Base-by-base conservation (phyloP, 2,329 filamentous ascomycete genomes). In the Alternaria sp. region DNA sequence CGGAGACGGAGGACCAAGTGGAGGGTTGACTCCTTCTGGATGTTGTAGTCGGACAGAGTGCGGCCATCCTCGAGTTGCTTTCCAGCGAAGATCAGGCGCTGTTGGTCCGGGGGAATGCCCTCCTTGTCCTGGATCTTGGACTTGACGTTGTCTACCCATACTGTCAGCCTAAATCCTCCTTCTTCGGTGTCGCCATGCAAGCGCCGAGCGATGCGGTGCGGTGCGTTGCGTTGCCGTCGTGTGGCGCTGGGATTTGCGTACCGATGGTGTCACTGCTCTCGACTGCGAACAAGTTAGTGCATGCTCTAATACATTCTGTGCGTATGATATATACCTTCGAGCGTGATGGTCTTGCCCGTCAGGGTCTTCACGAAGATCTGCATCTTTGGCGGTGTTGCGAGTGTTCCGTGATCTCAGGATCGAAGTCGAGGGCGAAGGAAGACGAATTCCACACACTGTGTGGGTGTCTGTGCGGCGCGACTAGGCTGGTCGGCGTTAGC, bases 121-220 rank as follows among this genome's bases (percentile, higher is more conserved):
- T 97, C 94, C 91, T 97, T 97, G 86, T 97, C 94, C 87, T 97
- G 94, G 84, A 98, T 97, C 91, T 97, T 97, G 87, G 90, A 91
- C 91, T 98, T 98, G 85, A 98, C 94, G 89, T 97, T 98, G 90
- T 98, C 94, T 75, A 46, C 49, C 51, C 44, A 8, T 47, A 20
- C 48, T 61, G 66, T 75, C 61, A 76, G 69, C 65, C 55, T 47
- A 54, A 28, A 32, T 41, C 41, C 57, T 38, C 52, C 54, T 30
- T 36, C 26, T 32, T 28, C 26, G 11, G 28, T 36, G 38, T 43
- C 32, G 53, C 53, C 49, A 24, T 48, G 47, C 53, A 57, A 54
- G 41, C 57, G 59, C 56, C 56, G 59, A 46, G 57, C 54, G 53
- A 57, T 62, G 65, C 54, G 63, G 52, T 57, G 47, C 54, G 57